Percentiles rank a stretch among this genome's conserved stretches.
Evolutionary conservation across 208 protist species (phyloP).

Genomic region (Acanthamoeba castellanii): DNA sequence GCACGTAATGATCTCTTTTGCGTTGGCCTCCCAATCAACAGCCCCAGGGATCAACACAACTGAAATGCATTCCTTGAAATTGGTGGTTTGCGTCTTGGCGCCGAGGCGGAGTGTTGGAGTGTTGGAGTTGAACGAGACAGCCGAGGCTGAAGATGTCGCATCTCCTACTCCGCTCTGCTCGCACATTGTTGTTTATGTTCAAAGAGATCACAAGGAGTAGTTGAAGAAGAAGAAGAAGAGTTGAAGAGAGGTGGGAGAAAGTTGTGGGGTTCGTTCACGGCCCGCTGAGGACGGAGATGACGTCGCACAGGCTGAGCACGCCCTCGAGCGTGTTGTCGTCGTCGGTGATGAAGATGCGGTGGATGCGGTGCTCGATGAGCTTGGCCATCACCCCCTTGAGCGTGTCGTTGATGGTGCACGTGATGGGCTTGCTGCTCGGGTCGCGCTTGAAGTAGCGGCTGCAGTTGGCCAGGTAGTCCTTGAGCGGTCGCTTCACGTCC

Average conservation of each 20-base stretch:
- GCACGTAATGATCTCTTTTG: background rate
- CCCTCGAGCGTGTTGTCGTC: background rate
- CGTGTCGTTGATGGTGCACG: conserved; percentile 18
- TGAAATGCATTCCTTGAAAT: background rate
- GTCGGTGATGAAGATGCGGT: conserved; percentile 44
- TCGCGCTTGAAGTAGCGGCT: conserved; percentile 60
- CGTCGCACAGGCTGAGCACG: conserved; percentile 64
- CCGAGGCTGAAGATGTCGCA: too few species aligned
- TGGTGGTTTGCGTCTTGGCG: background rate
- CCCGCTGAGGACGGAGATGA: conserved; percentile 8
- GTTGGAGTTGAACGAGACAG: too few species aligned
- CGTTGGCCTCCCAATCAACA: too few species aligned
- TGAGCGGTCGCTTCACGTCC: background rate
- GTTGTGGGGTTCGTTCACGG: too few species aligned
- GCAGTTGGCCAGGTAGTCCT: conserved; percentile 1
- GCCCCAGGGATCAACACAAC: too few species aligned
- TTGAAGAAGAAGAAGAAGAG: too few species aligned
- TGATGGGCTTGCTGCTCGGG: conserved; percentile 46
- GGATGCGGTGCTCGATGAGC: conserved; percentile 3
- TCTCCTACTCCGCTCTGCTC: too few species aligned
- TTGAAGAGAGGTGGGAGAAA: too few species aligned
- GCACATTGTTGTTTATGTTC: too few species aligned
- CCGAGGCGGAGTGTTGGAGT: too few species aligned
- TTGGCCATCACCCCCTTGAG: conserved; percentile 4
- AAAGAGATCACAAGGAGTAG: too few species aligned